phyloP scores from a whole-genome alignment of 169 alveolate genomes.

The Plasmodium vivax region DNA sequence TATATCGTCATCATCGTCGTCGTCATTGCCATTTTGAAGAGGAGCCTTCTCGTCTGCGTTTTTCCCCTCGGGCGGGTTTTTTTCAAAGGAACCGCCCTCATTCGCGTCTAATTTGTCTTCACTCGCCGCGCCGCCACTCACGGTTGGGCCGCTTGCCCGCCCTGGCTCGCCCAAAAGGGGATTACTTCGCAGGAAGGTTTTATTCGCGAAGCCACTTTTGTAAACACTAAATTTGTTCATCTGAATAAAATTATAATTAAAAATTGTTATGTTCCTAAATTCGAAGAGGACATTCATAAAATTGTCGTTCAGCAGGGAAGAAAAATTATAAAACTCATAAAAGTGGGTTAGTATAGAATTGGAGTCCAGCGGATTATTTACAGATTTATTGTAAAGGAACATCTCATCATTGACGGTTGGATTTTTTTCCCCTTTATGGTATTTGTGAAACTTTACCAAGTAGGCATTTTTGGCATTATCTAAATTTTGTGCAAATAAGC shows the following conservation, averaged over 20 bases:
- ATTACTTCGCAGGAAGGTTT: background rate
- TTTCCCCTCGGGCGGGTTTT: background rate
- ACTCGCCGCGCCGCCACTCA: background rate
- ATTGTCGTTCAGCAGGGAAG: slow-evolving; percentile 42
- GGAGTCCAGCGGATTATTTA: slow-evolving; percentile 62
- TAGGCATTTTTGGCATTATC: slow-evolving; percentile 28
- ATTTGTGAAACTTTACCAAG: slow-evolving; percentile 28
- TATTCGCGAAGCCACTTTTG: background rate
- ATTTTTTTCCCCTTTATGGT: slow-evolving; percentile 19
- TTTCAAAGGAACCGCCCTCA: background rate
- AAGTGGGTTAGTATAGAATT: slow-evolving; percentile 62
- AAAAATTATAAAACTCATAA: slow-evolving; percentile 45
- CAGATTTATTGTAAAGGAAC: slow-evolving; percentile 25
- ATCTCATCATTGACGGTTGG: slow-evolving; percentile 3
- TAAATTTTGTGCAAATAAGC: slow-evolving; percentile 14
- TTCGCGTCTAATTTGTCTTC: background rate
- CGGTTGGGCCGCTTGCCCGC: background rate
- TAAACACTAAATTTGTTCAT: background rate
- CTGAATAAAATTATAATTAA: slow-evolving; percentile 17
- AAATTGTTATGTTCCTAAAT: slow-evolving; percentile 57
- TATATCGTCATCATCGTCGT: slow-evolving; percentile 17
- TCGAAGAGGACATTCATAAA: slow-evolving; percentile 27
- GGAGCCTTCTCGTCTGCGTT: background rate
- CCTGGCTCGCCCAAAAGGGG: background rate
- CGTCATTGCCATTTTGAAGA: background rate